A percentile compares a stretch with the other conserved stretches of the same genome.
These are phyloP conservation scores for Aspergillus egyptiacus DNA, from an alignment of 495 filamentous ascomycete species.

Conservation along the genomic window DNA sequence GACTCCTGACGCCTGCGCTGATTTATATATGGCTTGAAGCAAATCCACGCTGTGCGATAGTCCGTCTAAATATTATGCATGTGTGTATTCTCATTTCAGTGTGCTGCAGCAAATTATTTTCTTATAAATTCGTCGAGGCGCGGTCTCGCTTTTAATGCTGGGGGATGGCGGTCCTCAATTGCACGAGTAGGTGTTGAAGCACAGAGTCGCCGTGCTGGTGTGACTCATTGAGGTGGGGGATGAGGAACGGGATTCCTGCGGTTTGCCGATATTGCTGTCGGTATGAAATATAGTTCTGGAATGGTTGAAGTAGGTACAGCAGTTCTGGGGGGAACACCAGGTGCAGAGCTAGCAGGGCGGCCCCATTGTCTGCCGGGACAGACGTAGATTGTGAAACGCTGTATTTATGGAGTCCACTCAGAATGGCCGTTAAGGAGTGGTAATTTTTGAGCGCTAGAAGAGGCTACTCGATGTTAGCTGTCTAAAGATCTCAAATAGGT, in stretches of 20 bases:
- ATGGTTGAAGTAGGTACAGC: conserved; percentile 22
- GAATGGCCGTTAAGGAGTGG: conserved; percentile 33
- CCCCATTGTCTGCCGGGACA: conserved; percentile 10
- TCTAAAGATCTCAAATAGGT: neutral
- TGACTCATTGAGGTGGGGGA: conserved; percentile 35
- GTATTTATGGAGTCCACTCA: conserved; percentile 32
- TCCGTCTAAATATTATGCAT: neutral
- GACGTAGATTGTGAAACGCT: conserved; percentile 23
- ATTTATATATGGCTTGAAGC: neutral
- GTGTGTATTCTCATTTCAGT: neutral
- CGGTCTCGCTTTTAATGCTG: neutral
- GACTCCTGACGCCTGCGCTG: neutral
- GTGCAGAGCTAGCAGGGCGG: conserved; percentile 19
- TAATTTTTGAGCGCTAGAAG: conserved; percentile 28
- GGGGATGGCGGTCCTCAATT: conserved; percentile 10
- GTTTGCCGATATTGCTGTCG: conserved; percentile 28
- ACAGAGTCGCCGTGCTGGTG: conserved; percentile 26
- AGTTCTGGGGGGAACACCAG: conserved; percentile 23
- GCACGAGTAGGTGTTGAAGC: conserved; percentile 30
- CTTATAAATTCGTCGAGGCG: neutral
- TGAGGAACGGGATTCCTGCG: conserved; percentile 37
- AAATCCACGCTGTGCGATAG: neutral
- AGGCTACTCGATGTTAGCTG: conserved; percentile 16
- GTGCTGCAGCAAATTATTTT: neutral
- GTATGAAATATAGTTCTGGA: conserved; percentile 32